Conservation (phyloP, 116 monocot genomes). For the Cymodocea nodosa region DNA sequence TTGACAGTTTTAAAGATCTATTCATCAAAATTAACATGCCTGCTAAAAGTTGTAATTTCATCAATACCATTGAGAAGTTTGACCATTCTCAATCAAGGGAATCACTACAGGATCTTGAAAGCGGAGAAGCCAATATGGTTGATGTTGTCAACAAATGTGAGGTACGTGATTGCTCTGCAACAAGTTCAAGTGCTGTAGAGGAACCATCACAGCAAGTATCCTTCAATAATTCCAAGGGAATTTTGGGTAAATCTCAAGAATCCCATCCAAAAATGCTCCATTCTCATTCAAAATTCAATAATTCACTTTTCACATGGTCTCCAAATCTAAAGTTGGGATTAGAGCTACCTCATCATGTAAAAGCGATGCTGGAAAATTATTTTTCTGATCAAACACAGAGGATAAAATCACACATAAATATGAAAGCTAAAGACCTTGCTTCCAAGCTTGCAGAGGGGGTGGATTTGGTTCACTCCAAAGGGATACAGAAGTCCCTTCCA, state of each 20-base stretch:
- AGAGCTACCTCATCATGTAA: conserved; percentile 5
- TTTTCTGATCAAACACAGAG: conserved; percentile 26
- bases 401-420: conserved; percentile 27
- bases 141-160: background rate
- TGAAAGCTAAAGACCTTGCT: conserved; percentile 42
- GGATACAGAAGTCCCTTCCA: conserved; percentile 49
- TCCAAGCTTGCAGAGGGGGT: conserved; percentile 46
- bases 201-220: background rate
- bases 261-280: background rate
- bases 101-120: background rate
- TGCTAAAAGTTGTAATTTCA: background rate
- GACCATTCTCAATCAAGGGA: background rate
- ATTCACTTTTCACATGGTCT: conserved; percentile 15
- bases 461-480: conserved; percentile 18
- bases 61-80: background rate
- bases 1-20: conserved; percentile 14
- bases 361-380: conserved; percentile 14
- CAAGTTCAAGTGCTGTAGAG: background rate
- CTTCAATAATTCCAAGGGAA: background rate
- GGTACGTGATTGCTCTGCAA: background rate
- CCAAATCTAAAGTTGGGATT: conserved; percentile 13
- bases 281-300: conserved; percentile 7
- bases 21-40: conserved; percentile 1
- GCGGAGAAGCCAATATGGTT: background rate
- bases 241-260: conserved; percentile 1